These are phyloP conservation scores for Globisporangium ultimum DNA, from an alignment of 352 stramenopile species.

Conservation along the genomic window DNA sequence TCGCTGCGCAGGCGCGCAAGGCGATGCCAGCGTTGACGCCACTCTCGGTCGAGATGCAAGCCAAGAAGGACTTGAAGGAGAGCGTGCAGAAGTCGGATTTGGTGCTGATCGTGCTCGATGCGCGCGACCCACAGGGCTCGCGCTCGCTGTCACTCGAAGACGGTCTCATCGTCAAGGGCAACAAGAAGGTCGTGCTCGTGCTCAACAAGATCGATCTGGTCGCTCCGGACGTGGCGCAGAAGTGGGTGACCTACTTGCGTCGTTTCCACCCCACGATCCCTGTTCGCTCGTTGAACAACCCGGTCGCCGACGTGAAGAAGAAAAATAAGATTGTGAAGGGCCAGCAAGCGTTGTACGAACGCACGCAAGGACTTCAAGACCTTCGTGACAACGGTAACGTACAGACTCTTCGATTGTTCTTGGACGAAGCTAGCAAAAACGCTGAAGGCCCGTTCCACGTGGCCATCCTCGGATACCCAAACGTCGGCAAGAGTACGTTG, in stretches of 20 bases:
- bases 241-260: conserved; percentile 92
- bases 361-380: conserved; percentile 55
- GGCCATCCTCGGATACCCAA: conserved; percentile 98
- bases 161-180: conserved; percentile 90
- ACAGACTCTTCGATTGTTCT: conserved; percentile 90
- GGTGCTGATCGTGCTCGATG: conserved; percentile 93
- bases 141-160: conserved; percentile 93
- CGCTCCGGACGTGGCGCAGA: conserved; percentile 80
- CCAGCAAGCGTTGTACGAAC: conserved; percentile 64
- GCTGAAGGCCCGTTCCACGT: conserved; percentile 79
- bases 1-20: conserved; percentile 27
- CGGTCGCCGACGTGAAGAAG: conserved; percentile 91
- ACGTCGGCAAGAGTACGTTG: conserved; percentile 93
- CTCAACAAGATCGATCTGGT: conserved; percentile 99
- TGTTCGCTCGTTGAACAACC: conserved; percentile 71
- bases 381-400: conserved; percentile 78
- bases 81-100: conserved; percentile 60
- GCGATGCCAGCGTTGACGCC: conserved; percentile 39
- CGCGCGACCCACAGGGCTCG: conserved; percentile 95
- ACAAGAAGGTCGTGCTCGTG: conserved; percentile 97
- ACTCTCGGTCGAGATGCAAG: conserved; percentile 70
- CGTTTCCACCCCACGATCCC: conserved; percentile 94
- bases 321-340: conserved; percentile 71
- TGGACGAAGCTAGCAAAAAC: conserved; percentile 96
- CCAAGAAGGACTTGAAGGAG: conserved; percentile 78